Base-by-base conservation (phyloP, 257 asterid species). In the Solanum virginianum region DNA sequence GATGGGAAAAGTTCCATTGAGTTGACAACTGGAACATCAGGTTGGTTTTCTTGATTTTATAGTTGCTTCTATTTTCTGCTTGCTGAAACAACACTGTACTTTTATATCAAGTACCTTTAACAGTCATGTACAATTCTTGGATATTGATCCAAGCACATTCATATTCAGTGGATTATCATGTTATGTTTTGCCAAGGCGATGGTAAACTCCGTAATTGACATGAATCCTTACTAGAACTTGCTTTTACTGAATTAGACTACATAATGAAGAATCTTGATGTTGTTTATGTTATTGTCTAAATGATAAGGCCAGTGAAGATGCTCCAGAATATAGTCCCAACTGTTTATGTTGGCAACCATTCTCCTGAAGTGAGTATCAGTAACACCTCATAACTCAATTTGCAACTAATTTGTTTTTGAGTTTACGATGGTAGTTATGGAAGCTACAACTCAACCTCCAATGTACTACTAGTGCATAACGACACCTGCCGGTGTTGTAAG, bases 341-440 rank as follows among this genome's bases (percentile, higher is more conserved):
- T 84, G 98, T 93, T 75, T 95, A 93, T 84, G 97, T 95, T 56
- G 97, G 98, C 88, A 94, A 95, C 89, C 96, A 94, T 87, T 92
- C 98, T 87, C 92, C 94, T 83, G 98, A 95, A 90, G 98, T 93
- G 77, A 90, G 93, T 88, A 60, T 51, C 70, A n/a, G 8, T 69
- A 70, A 29, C 65, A 66, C 75, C 83, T 62, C 18, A n/a, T 24
- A 24, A 47, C 39, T 55, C 55, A 20, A 43, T 12, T 71, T 71
- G 39, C 29, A 22, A 62, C 70, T 62, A 32, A 32, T 32, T 32
- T 32, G 0, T 32, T 32, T 32, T 32, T 32, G 36, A 32, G 36
- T 32, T 32, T 92, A 92, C 11, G 93, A 91, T 79, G 92, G 90
- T 63, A 93, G 91, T 15, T 93, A 92, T 62, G 85, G 92, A 0